phyloP scores from a whole-genome alignment of 164 flowering plant genomes.

The Annona cherimola region DNA sequence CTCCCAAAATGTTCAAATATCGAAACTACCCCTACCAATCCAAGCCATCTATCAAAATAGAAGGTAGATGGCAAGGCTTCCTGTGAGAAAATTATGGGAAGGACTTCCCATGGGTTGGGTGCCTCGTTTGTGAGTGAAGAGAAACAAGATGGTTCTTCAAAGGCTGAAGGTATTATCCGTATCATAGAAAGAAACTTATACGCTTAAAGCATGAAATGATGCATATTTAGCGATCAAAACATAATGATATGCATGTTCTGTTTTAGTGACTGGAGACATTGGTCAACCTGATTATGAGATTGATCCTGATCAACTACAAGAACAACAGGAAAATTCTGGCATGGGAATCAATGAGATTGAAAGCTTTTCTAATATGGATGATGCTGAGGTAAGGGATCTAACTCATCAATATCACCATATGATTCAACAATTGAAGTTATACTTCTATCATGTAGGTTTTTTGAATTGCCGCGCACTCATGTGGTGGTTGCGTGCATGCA shows the following conservation, averaged over 20 bases:
- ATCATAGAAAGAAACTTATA: not conserved
- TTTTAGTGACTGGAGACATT: slow-evolving; percentile 12
- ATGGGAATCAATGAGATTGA: slow-evolving; percentile 45
- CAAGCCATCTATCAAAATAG: too few relatives aligned
- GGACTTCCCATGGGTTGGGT: too few relatives aligned
- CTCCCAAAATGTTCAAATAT: too few relatives aligned
- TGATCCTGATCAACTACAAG: slow-evolving; percentile 10
- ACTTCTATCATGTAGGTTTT: too few relatives aligned
- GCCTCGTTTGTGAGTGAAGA: slow-evolving; percentile 4
- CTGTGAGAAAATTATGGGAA: too few relatives aligned
- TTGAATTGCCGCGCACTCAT: too few relatives aligned
- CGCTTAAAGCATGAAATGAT: not conserved
- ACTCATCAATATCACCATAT: not conserved
- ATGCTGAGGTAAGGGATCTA: slow-evolving; percentile 46
- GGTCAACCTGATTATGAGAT: slow-evolving; percentile 13
- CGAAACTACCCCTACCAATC: too few relatives aligned
- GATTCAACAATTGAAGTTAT: not conserved
- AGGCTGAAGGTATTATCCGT: slow-evolving; percentile 15
- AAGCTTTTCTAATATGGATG: slow-evolving; percentile 69
- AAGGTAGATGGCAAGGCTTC: too few relatives aligned
- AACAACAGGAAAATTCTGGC: slow-evolving; percentile 6
- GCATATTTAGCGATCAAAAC: not conserved
- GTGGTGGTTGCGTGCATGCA: not conserved
- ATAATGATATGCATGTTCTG: not conserved
- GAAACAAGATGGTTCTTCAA: slow-evolving; percentile 1